Evolutionary conservation across 163 green algal species (phyloP), one percentile per base, ranked within the genome.

Genomic region (Scenedesmus sp.): DNA sequence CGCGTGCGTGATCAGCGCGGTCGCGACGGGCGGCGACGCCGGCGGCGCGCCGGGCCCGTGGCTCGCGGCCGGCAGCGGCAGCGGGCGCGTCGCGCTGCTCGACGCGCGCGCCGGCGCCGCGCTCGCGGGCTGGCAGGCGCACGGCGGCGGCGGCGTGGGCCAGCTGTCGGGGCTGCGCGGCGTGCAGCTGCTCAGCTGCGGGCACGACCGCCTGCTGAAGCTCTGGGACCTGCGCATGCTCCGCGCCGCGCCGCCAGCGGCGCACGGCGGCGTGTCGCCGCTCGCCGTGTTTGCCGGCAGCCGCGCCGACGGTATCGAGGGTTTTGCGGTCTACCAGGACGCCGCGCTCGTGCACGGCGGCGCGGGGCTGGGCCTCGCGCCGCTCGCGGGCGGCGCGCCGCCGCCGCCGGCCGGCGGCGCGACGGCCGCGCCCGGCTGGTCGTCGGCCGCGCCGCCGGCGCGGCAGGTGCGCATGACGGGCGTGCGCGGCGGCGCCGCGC

Each of bases 211-310:
- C 44, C 62, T 63, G 4, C 29, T 80, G 17, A 80, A 80, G 47
- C 31, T 80, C 14, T 80, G 71, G 71, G 71, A 80, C n/a, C 47
- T 80, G 58, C 48, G 71, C 24, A 72, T 70, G 58, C 26, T 80
- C 14, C 14, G 71, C 20, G n/a, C n/a, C n/a, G n/a, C n/a, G n/a
- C n/a, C n/a, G n/a, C n/a, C n/a, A n/a, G n/a, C n/a, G n/a, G n/a
- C n/a, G n/a, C 33, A 63, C 1, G 45, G 14, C 15, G 22, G n/a
- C 22, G 42, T 13, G 20, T 4, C 29, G 44, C 47, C 50, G 9
- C 3, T 75, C 17, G 60, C 50, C 10, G 31, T 3, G 1, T 73
- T 53, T 47, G 56, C 45, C 39, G 66, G 57, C 50, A 47, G 58
- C 26, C 39, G 22, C 0, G 50, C 33, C 14, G 74, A 75, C 42